Conservation (phyloP, 2,329 filamentous ascomycete species). For the Aspergillus pseudoviridinutans region DNA sequence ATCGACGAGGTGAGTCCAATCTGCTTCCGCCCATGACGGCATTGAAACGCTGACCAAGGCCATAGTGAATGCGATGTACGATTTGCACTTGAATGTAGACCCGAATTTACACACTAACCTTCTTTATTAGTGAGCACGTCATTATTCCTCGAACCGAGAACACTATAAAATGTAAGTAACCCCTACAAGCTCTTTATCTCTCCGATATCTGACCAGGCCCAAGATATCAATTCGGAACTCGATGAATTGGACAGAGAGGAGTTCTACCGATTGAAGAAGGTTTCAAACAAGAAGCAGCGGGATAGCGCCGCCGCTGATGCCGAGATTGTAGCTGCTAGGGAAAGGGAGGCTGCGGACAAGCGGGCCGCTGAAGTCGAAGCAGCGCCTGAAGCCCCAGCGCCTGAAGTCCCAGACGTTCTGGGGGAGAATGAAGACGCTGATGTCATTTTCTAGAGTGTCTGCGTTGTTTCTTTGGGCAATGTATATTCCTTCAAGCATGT, state of each 20-base stretch:
- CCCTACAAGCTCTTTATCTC: background rate
- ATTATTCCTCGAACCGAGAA: conserved; percentile 98
- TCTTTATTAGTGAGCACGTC: conserved; percentile 49
- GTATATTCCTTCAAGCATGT: conserved; percentile 18
- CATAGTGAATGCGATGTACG: conserved; percentile 85
- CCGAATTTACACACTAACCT: conserved; percentile 11
- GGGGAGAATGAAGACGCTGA: conserved; percentile 76
- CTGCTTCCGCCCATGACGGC: background rate
- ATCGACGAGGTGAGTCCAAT: conserved; percentile 69
- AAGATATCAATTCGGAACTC: conserved; percentile 96
- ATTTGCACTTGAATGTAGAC: conserved; percentile 10
- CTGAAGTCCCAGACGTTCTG: conserved; percentile 60
- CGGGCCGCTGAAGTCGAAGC: conserved; percentile 51
- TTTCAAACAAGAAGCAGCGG: conserved; percentile 77
- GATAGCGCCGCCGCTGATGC: conserved; percentile 69
- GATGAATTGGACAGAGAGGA: conserved; percentile 97
- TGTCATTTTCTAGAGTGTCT: conserved; percentile 67
- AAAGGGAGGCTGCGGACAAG: conserved; percentile 42
- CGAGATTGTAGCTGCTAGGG: conserved; percentile 60
- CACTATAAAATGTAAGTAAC: conserved; percentile 83
- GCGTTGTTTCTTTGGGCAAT: conserved; percentile 15
- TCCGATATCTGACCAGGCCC: conserved; percentile 3
- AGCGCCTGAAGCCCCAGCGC: conserved; percentile 33
- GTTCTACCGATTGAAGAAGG: conserved; percentile 96
- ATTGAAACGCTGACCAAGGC: conserved; percentile 19